phyloP scores from a whole-genome alignment of 2,329 filamentous ascomycete species.

The Polytolypa hystricis region DNA sequence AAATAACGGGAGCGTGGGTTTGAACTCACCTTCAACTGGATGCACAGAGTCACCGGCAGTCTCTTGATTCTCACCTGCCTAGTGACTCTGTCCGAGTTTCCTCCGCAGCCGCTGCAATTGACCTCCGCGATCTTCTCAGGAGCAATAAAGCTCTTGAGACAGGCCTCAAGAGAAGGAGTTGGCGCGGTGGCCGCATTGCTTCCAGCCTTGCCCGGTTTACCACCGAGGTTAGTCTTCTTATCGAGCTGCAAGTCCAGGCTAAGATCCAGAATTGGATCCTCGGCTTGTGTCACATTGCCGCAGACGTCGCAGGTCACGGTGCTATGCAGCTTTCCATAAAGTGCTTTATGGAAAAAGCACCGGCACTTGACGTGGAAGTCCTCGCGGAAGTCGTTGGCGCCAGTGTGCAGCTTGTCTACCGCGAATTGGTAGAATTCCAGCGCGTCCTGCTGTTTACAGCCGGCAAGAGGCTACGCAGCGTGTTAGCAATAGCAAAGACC shows the following conservation, averaged over 20 bases:
- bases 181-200: slow-evolving; percentile 27
- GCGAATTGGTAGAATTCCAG: slow-evolving; percentile 97
- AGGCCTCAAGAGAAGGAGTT: slow-evolving; percentile 54
- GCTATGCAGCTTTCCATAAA: slow-evolving; percentile 83
- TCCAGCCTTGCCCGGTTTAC: slow-evolving; percentile 31
- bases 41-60: slow-evolving; percentile 76
- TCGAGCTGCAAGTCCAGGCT: slow-evolving; percentile 78
- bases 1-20: background rate
- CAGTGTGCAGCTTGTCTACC: slow-evolving; percentile 77
- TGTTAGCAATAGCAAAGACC: slow-evolving; percentile 31
- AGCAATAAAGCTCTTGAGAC: slow-evolving; percentile 78
- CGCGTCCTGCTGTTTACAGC: slow-evolving; percentile 90
- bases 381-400: slow-evolving; percentile 60
- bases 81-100: slow-evolving; percentile 60
- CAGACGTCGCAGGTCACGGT: slow-evolving; percentile 87
- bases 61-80: slow-evolving; percentile 77
- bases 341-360: slow-evolving; percentile 89
- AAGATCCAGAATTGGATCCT: slow-evolving; percentile 84
- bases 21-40: slow-evolving; percentile 73
- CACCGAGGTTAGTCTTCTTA: no score
- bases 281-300: slow-evolving; percentile 65
- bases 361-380: slow-evolving; percentile 49
- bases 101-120: slow-evolving; percentile 69
- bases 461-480: slow-evolving; percentile 60
- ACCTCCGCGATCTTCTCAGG: slow-evolving; percentile 71